These are phyloP conservation scores for Calocybe gangraenosa DNA, from an alignment of 768 basidiomycete genomes.

Conservation along the genomic window DNA sequence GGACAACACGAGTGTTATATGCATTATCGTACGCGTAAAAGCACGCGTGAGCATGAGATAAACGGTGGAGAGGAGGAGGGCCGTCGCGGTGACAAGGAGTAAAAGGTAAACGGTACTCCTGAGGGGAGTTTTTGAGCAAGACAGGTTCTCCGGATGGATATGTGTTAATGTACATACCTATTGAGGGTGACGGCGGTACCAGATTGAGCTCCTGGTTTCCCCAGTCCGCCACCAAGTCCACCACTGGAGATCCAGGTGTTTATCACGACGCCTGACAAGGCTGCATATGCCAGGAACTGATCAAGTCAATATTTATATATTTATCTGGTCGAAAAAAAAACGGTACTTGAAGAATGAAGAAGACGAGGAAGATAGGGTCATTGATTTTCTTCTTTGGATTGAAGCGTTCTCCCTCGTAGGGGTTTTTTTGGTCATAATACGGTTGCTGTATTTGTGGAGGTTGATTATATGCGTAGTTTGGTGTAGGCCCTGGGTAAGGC, in stretches of 20 bases:
- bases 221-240: slow-evolving; percentile 73
- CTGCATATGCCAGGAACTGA: slow-evolving; percentile 66
- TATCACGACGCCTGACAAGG: slow-evolving; percentile 62
- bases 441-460: slow-evolving; percentile 19
- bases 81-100: slow-evolving; percentile 66
- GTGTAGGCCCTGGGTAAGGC: slow-evolving; percentile 37
- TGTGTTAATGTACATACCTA: slow-evolving; percentile 38
- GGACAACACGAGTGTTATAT: slow-evolving; percentile 63
- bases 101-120: slow-evolving; percentile 78
- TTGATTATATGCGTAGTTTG: slow-evolving; percentile 28
- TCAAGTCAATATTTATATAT: background rate
- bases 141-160: background rate
- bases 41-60: slow-evolving; percentile 69
- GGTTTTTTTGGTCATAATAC: slow-evolving; percentile 39
- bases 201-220: slow-evolving; percentile 48
- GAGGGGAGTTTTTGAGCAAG: slow-evolving; percentile 1
- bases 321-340: background rate
- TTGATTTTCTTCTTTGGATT: slow-evolving; percentile 66
- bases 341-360: slow-evolving; percentile 68
- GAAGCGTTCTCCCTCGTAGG: slow-evolving; percentile 61
- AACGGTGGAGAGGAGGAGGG: slow-evolving; percentile 56
- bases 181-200: slow-evolving; percentile 65
- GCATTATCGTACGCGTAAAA: slow-evolving; percentile 76
- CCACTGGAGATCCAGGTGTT: slow-evolving; percentile 57
- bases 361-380: slow-evolving; percentile 64